These are phyloP conservation scores for Pluteus cervinus DNA, from an alignment of 768 basidiomycete genomes.

Conservation along the genomic window DNA sequence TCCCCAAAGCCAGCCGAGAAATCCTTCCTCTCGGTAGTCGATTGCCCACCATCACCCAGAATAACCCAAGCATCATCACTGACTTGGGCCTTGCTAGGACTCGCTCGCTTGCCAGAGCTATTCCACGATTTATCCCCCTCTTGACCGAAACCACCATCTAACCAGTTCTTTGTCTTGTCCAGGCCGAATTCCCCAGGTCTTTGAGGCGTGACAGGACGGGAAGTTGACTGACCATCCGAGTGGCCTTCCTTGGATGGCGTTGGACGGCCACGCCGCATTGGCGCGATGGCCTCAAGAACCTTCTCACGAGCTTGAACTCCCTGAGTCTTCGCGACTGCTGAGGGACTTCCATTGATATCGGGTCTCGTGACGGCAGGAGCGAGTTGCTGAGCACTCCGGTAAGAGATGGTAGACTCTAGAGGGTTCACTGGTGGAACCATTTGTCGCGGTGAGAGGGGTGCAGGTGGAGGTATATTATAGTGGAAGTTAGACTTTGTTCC, in stretches of 20 bases:
- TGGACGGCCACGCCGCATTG: slow-evolving; percentile 71
- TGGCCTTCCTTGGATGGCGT: slow-evolving; percentile 22
- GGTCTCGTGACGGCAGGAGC: slow-evolving; percentile 3
- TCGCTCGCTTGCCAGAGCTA: slow-evolving; percentile 3
- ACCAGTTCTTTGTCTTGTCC: background rate
- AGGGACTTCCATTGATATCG: slow-evolving; percentile 14
- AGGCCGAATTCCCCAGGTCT: slow-evolving; percentile 13
- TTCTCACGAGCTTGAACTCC: slow-evolving; percentile 70
- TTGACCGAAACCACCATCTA: slow-evolving; percentile 2
- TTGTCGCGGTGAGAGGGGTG: slow-evolving; percentile 36
- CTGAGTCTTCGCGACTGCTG: slow-evolving; percentile 34
- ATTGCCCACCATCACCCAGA: slow-evolving; percentile 16
- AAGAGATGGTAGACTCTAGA: slow-evolving; percentile 23
- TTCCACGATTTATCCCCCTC: slow-evolving; percentile 4
- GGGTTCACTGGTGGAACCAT: slow-evolving; percentile 21
- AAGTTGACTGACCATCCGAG: slow-evolving; percentile 17
- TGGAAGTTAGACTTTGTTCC: slow-evolving; percentile 79
- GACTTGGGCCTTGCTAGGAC: slow-evolving; percentile 7
- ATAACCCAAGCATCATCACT: slow-evolving; percentile 36
- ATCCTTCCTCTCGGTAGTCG: slow-evolving; percentile 13
- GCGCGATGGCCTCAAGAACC: slow-evolving; percentile 73
- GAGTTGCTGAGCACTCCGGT: slow-evolving; percentile 10
- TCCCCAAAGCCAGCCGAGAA: slow-evolving; percentile 54
- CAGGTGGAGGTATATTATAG: slow-evolving; percentile 52
- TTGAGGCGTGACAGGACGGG: slow-evolving; percentile 28